A percentile compares a stretch with the other conserved stretches of the same genome.
phyloP scores from a whole-genome alignment of 768 basidiomycete species.

The Lactifluus hygrophoroides region DNA sequence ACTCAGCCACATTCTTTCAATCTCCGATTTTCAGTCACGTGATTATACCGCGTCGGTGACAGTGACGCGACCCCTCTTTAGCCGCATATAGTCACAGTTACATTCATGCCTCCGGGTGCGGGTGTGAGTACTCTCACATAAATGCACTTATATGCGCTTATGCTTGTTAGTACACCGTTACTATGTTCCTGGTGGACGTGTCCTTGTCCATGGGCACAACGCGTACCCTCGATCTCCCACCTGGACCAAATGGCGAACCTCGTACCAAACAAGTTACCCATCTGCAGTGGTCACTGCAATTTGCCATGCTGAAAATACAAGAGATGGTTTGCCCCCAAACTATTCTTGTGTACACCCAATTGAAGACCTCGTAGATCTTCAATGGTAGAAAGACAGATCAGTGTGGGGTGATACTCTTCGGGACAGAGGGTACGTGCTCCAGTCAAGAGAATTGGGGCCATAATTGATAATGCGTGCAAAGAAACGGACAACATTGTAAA shows the following conservation, averaged over 20 bases:
- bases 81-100: too few relatives aligned
- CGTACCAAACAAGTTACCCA: conserved; percentile 57
- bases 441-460: neutral
- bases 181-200: conserved; percentile 84
- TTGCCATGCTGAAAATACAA: conserved; percentile 83
- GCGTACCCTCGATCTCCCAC: conserved; percentile 47
- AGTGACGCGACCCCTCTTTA: neutral
- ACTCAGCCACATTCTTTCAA: conserved; percentile 10
- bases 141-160: conserved; percentile 18
- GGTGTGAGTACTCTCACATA: conserved; percentile 43
- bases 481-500: conserved; percentile 63
- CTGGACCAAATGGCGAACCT: conserved; percentile 42
- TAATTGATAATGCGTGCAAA: conserved; percentile 22
- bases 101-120: conserved; percentile 66
- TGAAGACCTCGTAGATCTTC: conserved; percentile 53
- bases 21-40: conserved; percentile 7
- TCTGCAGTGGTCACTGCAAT: conserved; percentile 76
- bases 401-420: conserved; percentile 84
- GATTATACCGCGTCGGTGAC: conserved; percentile 8
- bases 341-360: conserved; percentile 8
- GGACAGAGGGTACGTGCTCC: conserved; percentile 54
- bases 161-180: conserved; percentile 60
- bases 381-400: conserved; percentile 89
- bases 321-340: conserved; percentile 58
- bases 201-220: conserved; percentile 76